Evolutionary conservation across 129 eudicot genomes (phyloP), one percentile per base, ranked within the genome.

Genomic region (Gnaphalium uliginosum): DNA sequence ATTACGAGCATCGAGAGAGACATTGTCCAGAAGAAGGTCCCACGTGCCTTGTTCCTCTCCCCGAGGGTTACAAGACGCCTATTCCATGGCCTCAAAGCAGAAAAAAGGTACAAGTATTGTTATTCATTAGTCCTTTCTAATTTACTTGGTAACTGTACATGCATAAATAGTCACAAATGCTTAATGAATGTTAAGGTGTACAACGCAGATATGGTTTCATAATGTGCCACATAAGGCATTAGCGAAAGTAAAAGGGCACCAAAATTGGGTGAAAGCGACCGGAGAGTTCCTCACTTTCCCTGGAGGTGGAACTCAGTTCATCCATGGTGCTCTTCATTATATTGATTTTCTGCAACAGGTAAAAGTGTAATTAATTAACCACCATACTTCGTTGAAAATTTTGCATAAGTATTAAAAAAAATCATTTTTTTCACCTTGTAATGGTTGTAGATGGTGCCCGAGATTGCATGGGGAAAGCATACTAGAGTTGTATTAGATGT

Each of bases 291-390:
- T 88, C 14, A 86, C 86, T 30, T 91, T 88, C 79, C 94, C 94
- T 11, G 97, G 97, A 33, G 97, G 97, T 66, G 97, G 97, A 54
- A 91, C 97, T 69, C 91, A 88, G 60, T 91, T 91, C 63, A 81
- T 88, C 56, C 92, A 88, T 73, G 97, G 97, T 75, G 97, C 97
- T 21, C 81, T 81, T 30, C 91, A 91, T 73, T 91, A 91, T 79
- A 84, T 91, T 67, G 90, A 88, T 79, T 90, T 86, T 64, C 18
- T 88, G 37, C 86, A 90, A 66, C 77, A 86, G 96, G 96, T 90
- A 79, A 74, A 33, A 33, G 13, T 8, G 46, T n/a, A n/a, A 37
- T 13, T 37, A 8, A 37, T 37, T 37, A 37, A 8, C 46, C 13
- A 2, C 46, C 46, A 37, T 8, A 37, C 2, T 37, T 37, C 2